These are phyloP conservation scores for Amphirosellinia nigrospora DNA, from an alignment of 495 filamentous ascomycete species.

Conservation along the genomic window DNA sequence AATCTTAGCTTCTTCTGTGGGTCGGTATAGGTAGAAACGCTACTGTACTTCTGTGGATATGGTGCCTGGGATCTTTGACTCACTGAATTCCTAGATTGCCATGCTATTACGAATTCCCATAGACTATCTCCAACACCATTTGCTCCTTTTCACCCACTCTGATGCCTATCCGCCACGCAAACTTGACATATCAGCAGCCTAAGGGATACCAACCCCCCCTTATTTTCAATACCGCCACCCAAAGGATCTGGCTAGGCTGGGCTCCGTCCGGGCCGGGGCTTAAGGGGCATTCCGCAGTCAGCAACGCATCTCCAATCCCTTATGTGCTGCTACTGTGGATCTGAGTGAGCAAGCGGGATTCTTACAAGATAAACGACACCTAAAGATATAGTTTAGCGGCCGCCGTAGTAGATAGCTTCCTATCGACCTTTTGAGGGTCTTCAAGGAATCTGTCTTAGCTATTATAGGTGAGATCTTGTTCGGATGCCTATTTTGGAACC, in stretches of 20 bases:
- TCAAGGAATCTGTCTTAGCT: not conserved
- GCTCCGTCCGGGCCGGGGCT: slow-evolving; percentile 9
- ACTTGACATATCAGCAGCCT: not conserved
- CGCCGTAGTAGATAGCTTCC: slow-evolving; percentile 4
- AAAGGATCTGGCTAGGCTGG: too few relatives aligned
- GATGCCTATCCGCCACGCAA: slow-evolving; percentile 3
- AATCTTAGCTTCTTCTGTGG: not conserved
- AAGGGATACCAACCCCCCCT: not conserved
- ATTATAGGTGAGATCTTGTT: not conserved
- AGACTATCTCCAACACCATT: not conserved
- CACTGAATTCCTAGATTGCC: slow-evolving; percentile 14
- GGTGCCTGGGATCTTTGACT: slow-evolving; percentile 11
- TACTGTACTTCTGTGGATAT: slow-evolving; percentile 16
- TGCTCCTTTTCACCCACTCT: not conserved
- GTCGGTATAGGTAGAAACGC: not conserved
- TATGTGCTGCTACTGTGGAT: slow-evolving; percentile 14
- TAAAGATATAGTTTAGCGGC: not conserved
- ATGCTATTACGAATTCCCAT: slow-evolving; percentile 13
- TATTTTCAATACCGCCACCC: not conserved
- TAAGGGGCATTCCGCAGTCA: slow-evolving; percentile 1
- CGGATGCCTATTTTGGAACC: not conserved
- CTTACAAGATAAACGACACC: not conserved
- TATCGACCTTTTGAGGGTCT: not conserved
- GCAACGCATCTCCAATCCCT: not conserved
- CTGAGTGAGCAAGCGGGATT: not conserved